A percentile compares a stretch with the other conserved stretches of the same genome.
These are phyloP conservation scores for Peribolospora kevripleyi DNA, from an alignment of 768 basidiomycete genomes.

Conservation along the genomic window DNA sequence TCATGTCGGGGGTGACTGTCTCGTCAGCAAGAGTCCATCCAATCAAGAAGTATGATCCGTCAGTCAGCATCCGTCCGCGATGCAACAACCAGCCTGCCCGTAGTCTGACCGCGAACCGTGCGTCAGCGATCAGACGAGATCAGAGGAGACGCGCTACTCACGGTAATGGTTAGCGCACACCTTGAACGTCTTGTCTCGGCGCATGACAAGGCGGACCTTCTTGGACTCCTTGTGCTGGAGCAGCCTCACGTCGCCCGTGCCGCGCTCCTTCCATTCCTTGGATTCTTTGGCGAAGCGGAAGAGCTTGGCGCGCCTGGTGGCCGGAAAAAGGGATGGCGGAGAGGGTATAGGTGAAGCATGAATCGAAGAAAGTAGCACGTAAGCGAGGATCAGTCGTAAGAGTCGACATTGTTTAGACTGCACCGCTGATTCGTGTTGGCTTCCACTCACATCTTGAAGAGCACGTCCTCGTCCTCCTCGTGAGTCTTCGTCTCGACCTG, in stretches of 20 bases:
- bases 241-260: constrained; percentile 83
- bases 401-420: not conserved
- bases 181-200: constrained; percentile 97
- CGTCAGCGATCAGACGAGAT: not conserved
- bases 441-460: constrained; percentile 76
- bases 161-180: constrained; percentile 95
- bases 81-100: too few relatives aligned
- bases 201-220: constrained; percentile 91
- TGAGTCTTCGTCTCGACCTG: constrained; percentile 81
- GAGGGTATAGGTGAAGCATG: not conserved
- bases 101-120: too few relatives aligned
- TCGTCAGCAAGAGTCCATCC: not conserved
- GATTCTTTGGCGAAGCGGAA: constrained; percentile 65
- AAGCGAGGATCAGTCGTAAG: not conserved
- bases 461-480: constrained; percentile 76
- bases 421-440: not conserved
- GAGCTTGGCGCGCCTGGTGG: constrained; percentile 72
- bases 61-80: not conserved
- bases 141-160: constrained; percentile 22
- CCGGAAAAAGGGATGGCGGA: not conserved
- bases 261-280: constrained; percentile 93
- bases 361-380: too few relatives aligned
- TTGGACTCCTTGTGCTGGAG: constrained; percentile 67
- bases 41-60: not conserved
- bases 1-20: constrained; percentile 69